phyloP scores from a whole-genome alignment of 2,329 filamentous ascomycete genomes.

The Raffaelea arxii region DNA sequence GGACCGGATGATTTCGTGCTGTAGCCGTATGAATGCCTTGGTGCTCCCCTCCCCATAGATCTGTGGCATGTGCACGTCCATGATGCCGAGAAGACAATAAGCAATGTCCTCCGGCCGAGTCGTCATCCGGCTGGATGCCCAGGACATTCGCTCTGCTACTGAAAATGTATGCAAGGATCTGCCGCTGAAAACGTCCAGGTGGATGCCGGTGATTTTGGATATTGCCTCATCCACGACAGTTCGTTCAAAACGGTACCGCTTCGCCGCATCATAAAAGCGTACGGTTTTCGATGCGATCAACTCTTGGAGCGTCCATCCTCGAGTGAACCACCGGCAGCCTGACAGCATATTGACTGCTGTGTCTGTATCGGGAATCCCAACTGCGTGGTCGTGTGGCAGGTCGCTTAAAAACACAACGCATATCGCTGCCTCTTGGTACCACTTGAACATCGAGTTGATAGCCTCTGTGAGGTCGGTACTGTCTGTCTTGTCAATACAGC shows the following conservation, averaged over 20 bases:
- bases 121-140: constrained; percentile 15
- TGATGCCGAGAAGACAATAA: constrained; percentile 18
- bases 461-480: constrained; percentile 6
- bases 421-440: not conserved
- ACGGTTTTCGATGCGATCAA: constrained; percentile 38
- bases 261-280: constrained; percentile 17
- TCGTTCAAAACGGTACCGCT: constrained; percentile 18
- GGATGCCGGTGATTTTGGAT: constrained; percentile 15
- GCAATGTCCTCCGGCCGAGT: constrained; percentile 17
- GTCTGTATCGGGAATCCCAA: not conserved
- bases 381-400: not conserved
- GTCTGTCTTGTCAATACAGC: constrained; percentile 14
- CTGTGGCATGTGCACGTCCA: constrained; percentile 18
- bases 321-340: constrained; percentile 20
- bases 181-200: constrained; percentile 6
- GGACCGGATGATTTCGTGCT: constrained; percentile 1
- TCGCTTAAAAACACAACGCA: constrained; percentile 4
- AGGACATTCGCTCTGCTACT: constrained; percentile 3
- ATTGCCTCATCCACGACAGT: constrained; percentile 10
- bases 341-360: not conserved
- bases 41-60: constrained; percentile 17
- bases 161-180: constrained; percentile 3
- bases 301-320: constrained; percentile 55
- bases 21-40: constrained; percentile 2
- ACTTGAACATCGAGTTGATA: constrained; percentile 5